Conservation (phyloP, 768 basidiomycete species). For the Suillus decipiens region DNA sequence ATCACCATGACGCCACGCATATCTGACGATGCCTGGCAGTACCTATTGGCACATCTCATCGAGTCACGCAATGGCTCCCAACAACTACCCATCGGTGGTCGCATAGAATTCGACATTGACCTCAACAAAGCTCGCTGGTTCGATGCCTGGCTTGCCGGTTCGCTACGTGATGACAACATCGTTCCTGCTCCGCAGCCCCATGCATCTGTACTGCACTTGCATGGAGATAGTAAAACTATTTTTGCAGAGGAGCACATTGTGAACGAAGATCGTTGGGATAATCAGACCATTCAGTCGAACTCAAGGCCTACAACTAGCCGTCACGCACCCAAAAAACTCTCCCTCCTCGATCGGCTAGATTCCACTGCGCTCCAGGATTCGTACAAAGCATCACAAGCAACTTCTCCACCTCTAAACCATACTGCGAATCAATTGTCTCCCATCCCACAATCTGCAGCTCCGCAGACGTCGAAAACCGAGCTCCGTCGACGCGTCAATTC, state of each 20-base stretch:
- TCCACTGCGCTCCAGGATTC: conserved; percentile 40
- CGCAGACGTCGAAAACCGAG: conserved; percentile 50
- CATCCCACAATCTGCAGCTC: conserved; percentile 63
- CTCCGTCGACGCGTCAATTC: conserved; percentile 60
- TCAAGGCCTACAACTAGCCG: conserved; percentile 38
- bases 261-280: conserved; percentile 37
- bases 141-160: conserved; percentile 65
- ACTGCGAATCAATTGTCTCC: conserved; percentile 52
- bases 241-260: conserved; percentile 44
- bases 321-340: conserved; percentile 66
- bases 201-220: conserved; percentile 51
- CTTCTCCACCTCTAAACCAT: conserved; percentile 24
- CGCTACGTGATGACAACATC: conserved; percentile 42
- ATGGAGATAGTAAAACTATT: conserved; percentile 55
- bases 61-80: conserved; percentile 40
- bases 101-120: conserved; percentile 89
- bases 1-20: conserved; percentile 65
- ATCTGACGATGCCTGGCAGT: conserved; percentile 76
- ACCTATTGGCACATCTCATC: conserved; percentile 66
- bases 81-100: conserved; percentile 67
- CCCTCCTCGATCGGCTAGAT: conserved; percentile 68
- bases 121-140: conserved; percentile 76
- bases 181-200: conserved; percentile 40
- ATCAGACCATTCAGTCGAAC: conserved; percentile 13
- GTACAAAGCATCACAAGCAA: conserved; percentile 25